Base-by-base conservation (phyloP, 192 early-diverging fungal genomes). In the Coemansia sp. region DNA sequence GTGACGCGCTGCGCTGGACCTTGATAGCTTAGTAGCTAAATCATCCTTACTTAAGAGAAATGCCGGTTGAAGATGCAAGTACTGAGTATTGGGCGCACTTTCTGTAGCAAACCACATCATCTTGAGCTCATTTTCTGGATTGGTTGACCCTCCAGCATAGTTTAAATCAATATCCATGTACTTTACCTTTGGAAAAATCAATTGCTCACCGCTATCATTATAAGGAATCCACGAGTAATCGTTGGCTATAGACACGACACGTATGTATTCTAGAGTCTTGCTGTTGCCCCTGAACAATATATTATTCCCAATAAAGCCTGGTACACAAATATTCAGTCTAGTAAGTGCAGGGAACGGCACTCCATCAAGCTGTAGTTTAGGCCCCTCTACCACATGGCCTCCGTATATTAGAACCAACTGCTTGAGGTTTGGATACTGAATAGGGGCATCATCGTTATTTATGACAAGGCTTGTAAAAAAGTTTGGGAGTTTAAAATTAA, bases 371-470 rank as follows among this genome's bases (percentile, higher is more conserved):
- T 16, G 14, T 33, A 55, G 6, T 16, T 18, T 31, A 8, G 51
- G 51, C 13, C 6, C 51, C 6, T 7, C 2, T 11, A 16, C 5
- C 7, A 6, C 13, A 0, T 33, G 24, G 16, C 51, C 51, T 7
- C 11, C 4, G 13, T 55, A 33, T 6, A 5, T 7, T n/a, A 55
- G 16, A 28, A 9, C 6, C 13, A 55, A 28, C 11, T 7, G 28
- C 16, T 55, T 55, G 28, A 55, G 28, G 33, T 55, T 33, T n/a
- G 51, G 51, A 31, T 55, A 55, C 28, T 55, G 51, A 18, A 55
- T n/a, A 3, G 13, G 16, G 6, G 4, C 13, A 33, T 55, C 28
- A 16, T 55, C 51, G 2, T 2, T 13, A 33, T n/a, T 14, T 55
- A 16, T 2, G 16, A 55, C 5, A 7, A 55, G 28, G 14, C 26